These are phyloP conservation scores for Zygnema circumcarinatum DNA, from an alignment of 139 green algal species.

Conservation along the genomic window DNA sequence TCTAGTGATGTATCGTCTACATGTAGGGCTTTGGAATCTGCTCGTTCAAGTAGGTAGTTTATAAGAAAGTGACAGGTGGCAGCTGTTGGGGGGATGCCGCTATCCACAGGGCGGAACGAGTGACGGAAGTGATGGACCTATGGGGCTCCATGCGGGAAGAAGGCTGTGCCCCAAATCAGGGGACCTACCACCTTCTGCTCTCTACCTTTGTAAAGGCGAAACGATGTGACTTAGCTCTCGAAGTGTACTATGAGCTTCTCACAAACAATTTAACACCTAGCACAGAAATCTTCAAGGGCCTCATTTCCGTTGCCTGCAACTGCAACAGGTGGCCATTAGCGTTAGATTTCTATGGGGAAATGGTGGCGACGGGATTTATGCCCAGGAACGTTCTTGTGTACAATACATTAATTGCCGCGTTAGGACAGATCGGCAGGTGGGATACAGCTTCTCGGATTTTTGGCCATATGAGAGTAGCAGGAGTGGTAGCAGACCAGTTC, in stretches of 20 bases:
- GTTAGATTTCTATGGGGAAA: slow-evolving; percentile 19
- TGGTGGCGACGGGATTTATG: slow-evolving; percentile 11
- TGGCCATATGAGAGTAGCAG: slow-evolving; percentile 57
- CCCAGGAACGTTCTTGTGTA: slow-evolving; percentile 23
- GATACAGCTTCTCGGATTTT: slow-evolving; percentile 18
- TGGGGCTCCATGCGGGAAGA: slow-evolving; percentile 33
- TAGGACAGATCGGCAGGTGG: slow-evolving; percentile 26
- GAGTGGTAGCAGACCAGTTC: slow-evolving; percentile 62
- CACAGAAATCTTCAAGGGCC: slow-evolving; percentile 15
- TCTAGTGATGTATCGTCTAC: too few species aligned
- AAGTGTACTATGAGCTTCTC: slow-evolving; percentile 28
- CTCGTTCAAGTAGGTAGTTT: too few species aligned
- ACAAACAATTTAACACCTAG: neutral
- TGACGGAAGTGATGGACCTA: slow-evolving; percentile 12
- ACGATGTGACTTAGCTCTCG: slow-evolving; percentile 53
- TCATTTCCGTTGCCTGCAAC: slow-evolving; percentile 29
- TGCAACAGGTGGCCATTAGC: slow-evolving; percentile 29
- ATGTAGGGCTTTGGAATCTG: too few species aligned
- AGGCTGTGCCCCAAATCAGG: slow-evolving; percentile 33
- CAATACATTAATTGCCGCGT: slow-evolving; percentile 22
- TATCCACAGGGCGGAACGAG: neutral
- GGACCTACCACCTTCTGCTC: slow-evolving; percentile 59
- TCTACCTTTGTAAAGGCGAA: slow-evolving; percentile 59
- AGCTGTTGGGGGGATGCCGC: too few species aligned
- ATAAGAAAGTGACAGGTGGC: too few species aligned